A percentile compares a stretch with the other conserved stretches of the same genome.
Evolutionary conservation across 768 basidiomycete genomes (phyloP).

Genomic region (Leccinum aurantiacum): DNA sequence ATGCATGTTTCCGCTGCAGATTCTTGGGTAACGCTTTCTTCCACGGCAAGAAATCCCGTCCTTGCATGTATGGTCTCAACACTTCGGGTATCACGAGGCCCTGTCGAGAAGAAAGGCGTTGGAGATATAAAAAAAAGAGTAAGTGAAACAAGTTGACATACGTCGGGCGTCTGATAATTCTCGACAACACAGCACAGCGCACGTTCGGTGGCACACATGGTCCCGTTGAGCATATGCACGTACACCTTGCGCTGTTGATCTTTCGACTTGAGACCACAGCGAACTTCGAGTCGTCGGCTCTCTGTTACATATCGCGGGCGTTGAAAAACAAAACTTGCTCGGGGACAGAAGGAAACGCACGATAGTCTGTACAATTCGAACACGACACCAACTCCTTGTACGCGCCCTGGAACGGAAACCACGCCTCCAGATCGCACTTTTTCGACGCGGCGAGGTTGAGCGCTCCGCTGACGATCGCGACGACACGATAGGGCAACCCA

Average conservation of each 20-base stretch:
- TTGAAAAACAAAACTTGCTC: background rate
- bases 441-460: slow-evolving; percentile 95
- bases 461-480: slow-evolving; percentile 94
- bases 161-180: slow-evolving; percentile 95
- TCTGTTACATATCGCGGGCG: slow-evolving; percentile 47
- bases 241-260: slow-evolving; percentile 91
- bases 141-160: slow-evolving; percentile 36
- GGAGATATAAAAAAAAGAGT: background rate
- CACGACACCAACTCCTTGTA: slow-evolving; percentile 98
- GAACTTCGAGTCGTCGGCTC: slow-evolving; percentile 87
- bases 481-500: slow-evolving; percentile 87
- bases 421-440: slow-evolving; percentile 97
- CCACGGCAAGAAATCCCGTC: slow-evolving; percentile 85
- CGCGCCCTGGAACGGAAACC: slow-evolving; percentile 96
- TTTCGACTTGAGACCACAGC: slow-evolving; percentile 88
- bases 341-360: slow-evolving; percentile 49
- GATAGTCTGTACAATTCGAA: slow-evolving; percentile 99
- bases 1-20: slow-evolving; percentile 70
- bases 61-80: slow-evolving; percentile 94
- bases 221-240: slow-evolving; percentile 99
- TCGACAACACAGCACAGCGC: slow-evolving; percentile 97
- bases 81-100: slow-evolving; percentile 89
- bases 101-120: slow-evolving; percentile 39
- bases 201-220: slow-evolving; percentile 94
- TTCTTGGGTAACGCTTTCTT: slow-evolving; percentile 79